These are phyloP conservation scores for Botrytis porri DNA, from an alignment of 2,329 filamentous ascomycete genomes.

Conservation along the genomic window DNA sequence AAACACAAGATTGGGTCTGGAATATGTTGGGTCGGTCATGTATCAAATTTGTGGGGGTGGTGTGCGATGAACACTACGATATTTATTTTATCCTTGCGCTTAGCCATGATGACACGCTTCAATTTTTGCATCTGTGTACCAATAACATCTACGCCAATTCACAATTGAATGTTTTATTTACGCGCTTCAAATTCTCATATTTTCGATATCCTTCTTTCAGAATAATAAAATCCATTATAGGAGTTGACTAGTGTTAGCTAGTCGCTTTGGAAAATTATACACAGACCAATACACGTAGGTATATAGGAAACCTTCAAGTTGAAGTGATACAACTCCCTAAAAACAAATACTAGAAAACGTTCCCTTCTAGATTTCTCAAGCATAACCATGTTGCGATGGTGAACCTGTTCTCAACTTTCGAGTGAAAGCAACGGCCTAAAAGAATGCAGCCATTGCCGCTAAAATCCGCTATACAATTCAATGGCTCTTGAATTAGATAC, in stretches of 20 bases:
- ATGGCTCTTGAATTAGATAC: not conserved
- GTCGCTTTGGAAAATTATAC: not conserved
- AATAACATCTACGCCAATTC: not conserved
- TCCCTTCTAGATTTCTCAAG: not conserved
- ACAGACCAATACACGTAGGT: not conserved
- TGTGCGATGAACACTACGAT: not conserved
- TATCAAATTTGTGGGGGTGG: constrained; percentile 11
- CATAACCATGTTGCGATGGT: not conserved
- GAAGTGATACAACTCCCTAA: not conserved
- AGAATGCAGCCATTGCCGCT: too few relatives aligned
- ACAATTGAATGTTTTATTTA: not conserved
- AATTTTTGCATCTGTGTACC: not conserved
- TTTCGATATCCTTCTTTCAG: not conserved
- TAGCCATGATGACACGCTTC: constrained; percentile 9
- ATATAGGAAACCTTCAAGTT: not conserved
- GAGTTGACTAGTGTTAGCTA: not conserved
- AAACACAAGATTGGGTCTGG: not conserved
- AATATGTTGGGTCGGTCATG: not conserved
- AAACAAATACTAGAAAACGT: not conserved
- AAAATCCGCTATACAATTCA: too few relatives aligned
- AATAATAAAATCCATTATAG: not conserved
- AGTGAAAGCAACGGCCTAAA: not conserved
- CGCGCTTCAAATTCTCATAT: not conserved
- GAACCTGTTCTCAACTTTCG: not conserved
- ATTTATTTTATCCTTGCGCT: constrained; percentile 7